Evolutionary conservation across 2,329 filamentous ascomycete species (phyloP).

Genomic region (Thelonectria discophora): DNA sequence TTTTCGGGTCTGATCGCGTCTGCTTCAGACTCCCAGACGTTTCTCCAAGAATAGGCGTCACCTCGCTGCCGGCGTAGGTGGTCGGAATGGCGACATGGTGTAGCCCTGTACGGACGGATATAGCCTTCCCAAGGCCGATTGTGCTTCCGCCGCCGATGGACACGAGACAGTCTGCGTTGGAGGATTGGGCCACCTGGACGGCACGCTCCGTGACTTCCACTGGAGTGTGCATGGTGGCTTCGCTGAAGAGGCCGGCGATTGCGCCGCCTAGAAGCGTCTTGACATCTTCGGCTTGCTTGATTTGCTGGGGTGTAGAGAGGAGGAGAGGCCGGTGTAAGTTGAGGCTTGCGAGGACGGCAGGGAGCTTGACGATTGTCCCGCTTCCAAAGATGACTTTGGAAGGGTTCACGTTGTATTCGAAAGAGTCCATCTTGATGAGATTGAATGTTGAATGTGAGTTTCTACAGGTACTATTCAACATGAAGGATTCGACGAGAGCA

Average conservation of each 20-base stretch:
- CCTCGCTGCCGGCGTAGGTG: conserved; percentile 69
- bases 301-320: conserved; percentile 60
- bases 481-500: neutral
- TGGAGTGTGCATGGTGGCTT: conserved; percentile 26
- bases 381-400: conserved; percentile 63
- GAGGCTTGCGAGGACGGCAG: conserved; percentile 54
- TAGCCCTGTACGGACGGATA: conserved; percentile 62
- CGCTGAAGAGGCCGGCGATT: conserved; percentile 21
- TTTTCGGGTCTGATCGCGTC: conserved; percentile 65
- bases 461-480: too few species aligned
- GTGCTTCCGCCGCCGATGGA: conserved; percentile 39
- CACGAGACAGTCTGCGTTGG: conserved; percentile 41
- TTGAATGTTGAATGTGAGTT: neutral
- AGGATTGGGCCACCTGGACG: conserved; percentile 9
- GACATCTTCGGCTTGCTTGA: conserved; percentile 27
- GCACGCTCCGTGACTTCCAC: conserved; percentile 24
- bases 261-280: conserved; percentile 22
- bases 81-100: conserved; percentile 64
- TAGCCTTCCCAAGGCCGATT: conserved; percentile 67
- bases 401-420: conserved; percentile 64
- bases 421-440: conserved; percentile 55
- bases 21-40: conserved; percentile 66
- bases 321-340: conserved; percentile 60
- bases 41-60: conserved; percentile 72
- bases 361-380: conserved; percentile 60